Base-by-base conservation (phyloP, 169 alveolate species). In the Fabrea salina region DNA sequence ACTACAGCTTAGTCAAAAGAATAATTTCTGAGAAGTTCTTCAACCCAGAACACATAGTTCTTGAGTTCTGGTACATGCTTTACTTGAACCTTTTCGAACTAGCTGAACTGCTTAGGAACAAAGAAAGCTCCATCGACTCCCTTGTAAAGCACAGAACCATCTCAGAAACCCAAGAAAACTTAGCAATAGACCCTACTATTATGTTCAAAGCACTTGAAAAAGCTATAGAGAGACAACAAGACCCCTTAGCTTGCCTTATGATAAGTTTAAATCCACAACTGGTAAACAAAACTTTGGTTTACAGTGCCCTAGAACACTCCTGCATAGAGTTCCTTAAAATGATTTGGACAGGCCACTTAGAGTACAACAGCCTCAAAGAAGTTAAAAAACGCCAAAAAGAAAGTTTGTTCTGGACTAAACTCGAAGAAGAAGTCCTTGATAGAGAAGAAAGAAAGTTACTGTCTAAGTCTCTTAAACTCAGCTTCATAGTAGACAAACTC, bases 261-360 rank as follows among this genome's bases (percentile, higher is more conserved):
- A n/a, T 61, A 1, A 11, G 54, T 25, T 16, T 25, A 16, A 32
- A 25, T 61, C 56, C 56, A 11, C 13, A 61, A 13, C n/a, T 22
- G 27, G 37, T 61, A n/a, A 37, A 61, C 8, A 37, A 16, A 16
- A 37, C 2, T 2, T 32, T 25, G 56, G 37, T 61, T 33, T 16
- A 40, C 2, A 37, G 8, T n/a, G 78, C 78, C 1, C 1, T 68
- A 43, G 22, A 68, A 16, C 40, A n/a, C n/a, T 8, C 11, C 7
- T 68, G 66, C 16, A 40, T 27, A 16, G 78, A 43, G 19, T 13
- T 32, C 32, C 1, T 68, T 11, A 40, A 43, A 43, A 68, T 40
- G 8, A 43, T 68, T 13, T 68, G 78, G 78, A 43, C 78, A 16
- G 78, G 78, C n/a, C 22, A 68, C 50, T n/a, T 32, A n/a, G n/a